Evolutionary conservation across 1,139 yeast species (phyloP), one percentile per base, ranked within the genome.

Genomic region (Suhomyces taliae): DNA sequence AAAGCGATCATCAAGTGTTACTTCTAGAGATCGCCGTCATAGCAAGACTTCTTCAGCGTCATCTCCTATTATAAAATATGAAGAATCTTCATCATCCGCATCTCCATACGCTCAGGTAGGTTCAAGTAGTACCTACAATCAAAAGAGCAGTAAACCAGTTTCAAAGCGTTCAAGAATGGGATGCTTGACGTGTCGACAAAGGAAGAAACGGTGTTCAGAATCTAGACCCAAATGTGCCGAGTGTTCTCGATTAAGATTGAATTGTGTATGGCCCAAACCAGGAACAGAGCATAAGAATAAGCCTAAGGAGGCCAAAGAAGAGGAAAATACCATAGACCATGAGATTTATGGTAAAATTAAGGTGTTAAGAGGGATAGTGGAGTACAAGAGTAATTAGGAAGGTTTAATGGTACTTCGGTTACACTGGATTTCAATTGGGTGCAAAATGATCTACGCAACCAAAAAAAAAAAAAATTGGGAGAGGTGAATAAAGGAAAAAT

Each of bases 351-450:
- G 87, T 9, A 76, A 75, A 50, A 82, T 83, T 53, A 82, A 80
- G 61, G 83, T 82, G 9, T 66, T 82, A 36, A 69, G 87, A 49
- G 87, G 87, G 2, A 80, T 82, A 24, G 85, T 82, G 27, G 83
- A 79, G 56, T 70, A 72, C 53, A 64, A 64, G 49, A 65, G 59
- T 43, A 48, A 50, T 34, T 54, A 41, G 42, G 2, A 9, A 29
- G n/a, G 32, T 29, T 7, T 4, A 29, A 29, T 5, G 32, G 3
- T 19, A 29, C 11, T 29, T 8, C 32, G 3, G 8, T 8, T 9
- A 9, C 6, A 11, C 32, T 29, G 32, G 4, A 9, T 29, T 9
- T 11, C 11, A 11, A 29, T 29, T 29, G 32, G 32, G 32, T 29
- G 32, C 32, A 29, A 29, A 29, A 29, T 29, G 24, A 19, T 19